Percentiles rank a stretch among this genome's conserved stretches.
Conservation (phyloP, 2,329 filamentous ascomycete species). For the Fusarium succisae region DNA sequence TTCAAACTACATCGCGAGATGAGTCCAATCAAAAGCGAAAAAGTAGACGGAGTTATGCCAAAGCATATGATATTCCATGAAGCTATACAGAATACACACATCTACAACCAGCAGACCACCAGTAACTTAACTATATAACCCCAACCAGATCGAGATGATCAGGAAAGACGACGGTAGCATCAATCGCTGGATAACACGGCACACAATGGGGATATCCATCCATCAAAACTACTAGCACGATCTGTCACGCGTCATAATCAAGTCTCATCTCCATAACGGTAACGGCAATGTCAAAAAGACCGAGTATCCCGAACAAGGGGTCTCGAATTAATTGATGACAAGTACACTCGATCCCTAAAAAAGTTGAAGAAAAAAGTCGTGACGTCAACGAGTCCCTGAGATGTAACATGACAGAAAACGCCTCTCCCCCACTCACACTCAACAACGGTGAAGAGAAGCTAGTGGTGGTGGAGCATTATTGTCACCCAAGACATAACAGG, state of each 20-base stretch:
- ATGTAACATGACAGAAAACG: neutral
- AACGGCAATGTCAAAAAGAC: slow-evolving; percentile 2
- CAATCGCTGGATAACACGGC: slow-evolving; percentile 4
- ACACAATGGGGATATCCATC: slow-evolving; percentile 6
- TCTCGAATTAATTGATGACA: slow-evolving; percentile 14
- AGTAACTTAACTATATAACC: neutral
- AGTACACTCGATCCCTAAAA: slow-evolving; percentile 12
- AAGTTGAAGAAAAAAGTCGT: slow-evolving; percentile 20
- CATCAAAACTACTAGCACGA: neutral
- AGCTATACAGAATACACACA: neutral
- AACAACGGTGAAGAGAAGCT: neutral
- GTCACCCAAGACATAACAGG: neutral
- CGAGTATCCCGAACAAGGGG: neutral
- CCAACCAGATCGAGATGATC: neutral
- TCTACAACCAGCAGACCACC: neutral
- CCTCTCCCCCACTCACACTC: neutral
- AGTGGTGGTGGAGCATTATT: neutral
- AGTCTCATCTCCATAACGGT: neutral
- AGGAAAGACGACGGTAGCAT: neutral
- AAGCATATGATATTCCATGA: neutral
- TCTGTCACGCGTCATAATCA: neutral
- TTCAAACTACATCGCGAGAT: neutral
- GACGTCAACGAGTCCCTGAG: slow-evolving; percentile 29
- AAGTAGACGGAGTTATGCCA: too few species aligned
- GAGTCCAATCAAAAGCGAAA: neutral